phyloP scores from a whole-genome alignment of 306 rosid genomes.

The Erythrophleum fordii region DNA sequence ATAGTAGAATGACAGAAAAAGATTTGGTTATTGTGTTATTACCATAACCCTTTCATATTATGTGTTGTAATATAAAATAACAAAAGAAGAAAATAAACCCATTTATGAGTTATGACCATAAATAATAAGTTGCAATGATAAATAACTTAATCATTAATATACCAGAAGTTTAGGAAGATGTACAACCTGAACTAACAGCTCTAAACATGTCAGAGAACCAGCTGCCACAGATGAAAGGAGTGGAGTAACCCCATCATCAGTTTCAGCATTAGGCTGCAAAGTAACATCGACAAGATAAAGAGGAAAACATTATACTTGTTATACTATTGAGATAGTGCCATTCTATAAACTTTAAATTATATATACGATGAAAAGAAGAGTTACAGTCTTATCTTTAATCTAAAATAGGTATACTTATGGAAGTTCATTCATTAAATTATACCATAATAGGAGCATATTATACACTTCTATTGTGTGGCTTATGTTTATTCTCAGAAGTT shows the following conservation, averaged over 20 bases:
- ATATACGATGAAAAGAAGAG: not conserved
- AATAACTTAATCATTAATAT: not conserved
- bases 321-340: not conserved
- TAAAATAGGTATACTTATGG: not conserved
- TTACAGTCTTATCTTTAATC: constrained; percentile 1
- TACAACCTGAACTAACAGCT: constrained; percentile 81
- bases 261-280: constrained; percentile 91
- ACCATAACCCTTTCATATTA: not conserved
- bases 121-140: not conserved
- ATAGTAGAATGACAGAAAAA: not conserved
- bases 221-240: constrained; percentile 90
- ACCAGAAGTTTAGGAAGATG: constrained; percentile 30
- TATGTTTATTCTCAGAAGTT: not conserved
- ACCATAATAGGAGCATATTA: not conserved
- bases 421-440: constrained; percentile 16
- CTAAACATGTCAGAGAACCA: constrained; percentile 82
- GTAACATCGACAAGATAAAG: constrained; percentile 37
- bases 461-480: not conserved
- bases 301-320: not conserved
- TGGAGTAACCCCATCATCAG: constrained; percentile 91
- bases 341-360: not conserved
- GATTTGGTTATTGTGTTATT: not conserved
- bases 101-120: not conserved
- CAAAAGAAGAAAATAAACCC: not conserved
- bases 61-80: not conserved